Conservation (phyloP, 495 filamentous ascomycete species). For the Usnea hakonensis region DNA sequence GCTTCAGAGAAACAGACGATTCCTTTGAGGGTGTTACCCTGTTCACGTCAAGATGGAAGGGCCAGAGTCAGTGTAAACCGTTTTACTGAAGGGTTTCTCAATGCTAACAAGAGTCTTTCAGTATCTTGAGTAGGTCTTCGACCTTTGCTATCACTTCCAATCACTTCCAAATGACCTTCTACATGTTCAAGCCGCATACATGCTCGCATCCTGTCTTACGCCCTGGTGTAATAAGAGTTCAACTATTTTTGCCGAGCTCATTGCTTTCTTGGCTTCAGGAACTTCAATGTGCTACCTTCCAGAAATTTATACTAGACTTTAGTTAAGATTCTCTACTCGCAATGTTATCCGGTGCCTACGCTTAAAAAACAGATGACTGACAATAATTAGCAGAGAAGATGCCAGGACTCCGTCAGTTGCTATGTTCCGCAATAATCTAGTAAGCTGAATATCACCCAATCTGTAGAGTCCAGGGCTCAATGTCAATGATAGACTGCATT, state of each 20-base stretch:
- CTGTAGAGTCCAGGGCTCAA: background rate
- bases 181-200: too few relatives aligned
- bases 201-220: background rate
- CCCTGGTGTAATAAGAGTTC: background rate
- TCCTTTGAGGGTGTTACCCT: constrained; percentile 8
- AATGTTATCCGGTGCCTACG: background rate
- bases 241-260: too few relatives aligned
- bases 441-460: constrained; percentile 19
- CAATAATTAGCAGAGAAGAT: background rate
- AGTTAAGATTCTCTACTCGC: background rate
- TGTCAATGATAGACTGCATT: constrained; percentile 35
- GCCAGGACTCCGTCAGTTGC: constrained; percentile 28
- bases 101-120: background rate
- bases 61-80: background rate
- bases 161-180: too few relatives aligned
- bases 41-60: constrained; percentile 16
- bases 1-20: background rate
- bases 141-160: background rate
- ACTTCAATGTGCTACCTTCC: too few relatives aligned
- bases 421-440: constrained; percentile 46
- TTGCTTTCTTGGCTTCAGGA: too few relatives aligned
- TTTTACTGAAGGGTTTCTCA: too few relatives aligned
- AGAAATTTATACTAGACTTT: background rate
- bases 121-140: constrained; percentile 4
- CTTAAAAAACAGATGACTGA: background rate